Base-by-base conservation (phyloP, 2,329 filamentous ascomycete species). In the Fusarium longipes region DNA sequence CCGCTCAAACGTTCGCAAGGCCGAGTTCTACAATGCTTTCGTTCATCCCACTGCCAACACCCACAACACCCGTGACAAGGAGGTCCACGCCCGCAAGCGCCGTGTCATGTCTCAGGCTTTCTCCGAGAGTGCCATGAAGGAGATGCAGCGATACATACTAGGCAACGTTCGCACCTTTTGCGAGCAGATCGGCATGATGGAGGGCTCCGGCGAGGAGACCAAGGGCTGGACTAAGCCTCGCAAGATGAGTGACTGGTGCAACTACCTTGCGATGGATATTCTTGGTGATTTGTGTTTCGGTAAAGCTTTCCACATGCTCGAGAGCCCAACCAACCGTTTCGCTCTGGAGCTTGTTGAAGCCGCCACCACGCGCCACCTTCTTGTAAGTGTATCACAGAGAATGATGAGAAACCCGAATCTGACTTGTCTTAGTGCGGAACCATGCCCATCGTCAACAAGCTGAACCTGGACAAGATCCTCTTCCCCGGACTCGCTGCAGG, bases 61-160 rank as follows among this genome's bases (percentile, higher is more conserved):
- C 2, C 90, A 92, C 79, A 92, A 91, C 78, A 84, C 83, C 3
- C 89, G 91, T 51, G 88, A 92, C 74, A 91, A 90, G 79, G 79
- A 82, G 0, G 79, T 87, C 39, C 91, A 93, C 75, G 89, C 89
- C 29, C 87, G 90, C 52, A 92, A 93, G 82, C 82, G 90, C 36
- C 84, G 89, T 25, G 89, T 92, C 27, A 80, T 93, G 33, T 88
- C 87, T n/a, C 89, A 91, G 70, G 90, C 88, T 30, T 93, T 93
- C 76, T 87, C 87, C 1, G 88, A 91, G 57, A 79, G 82, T 38
- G 89, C 89, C 52, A 82, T 91, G 72, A 89, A 87, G 78, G 85
- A 87, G 72, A 89, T 91, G 83, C 89, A 92, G 77, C 82, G 85
- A 59, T 89, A 90, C 66, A 87, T 92, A 65, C 78, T 91, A 11